Evolutionary conservation across 2,329 filamentous ascomycete species (phyloP).

Genomic region (Fusarium nisikadoi): DNA sequence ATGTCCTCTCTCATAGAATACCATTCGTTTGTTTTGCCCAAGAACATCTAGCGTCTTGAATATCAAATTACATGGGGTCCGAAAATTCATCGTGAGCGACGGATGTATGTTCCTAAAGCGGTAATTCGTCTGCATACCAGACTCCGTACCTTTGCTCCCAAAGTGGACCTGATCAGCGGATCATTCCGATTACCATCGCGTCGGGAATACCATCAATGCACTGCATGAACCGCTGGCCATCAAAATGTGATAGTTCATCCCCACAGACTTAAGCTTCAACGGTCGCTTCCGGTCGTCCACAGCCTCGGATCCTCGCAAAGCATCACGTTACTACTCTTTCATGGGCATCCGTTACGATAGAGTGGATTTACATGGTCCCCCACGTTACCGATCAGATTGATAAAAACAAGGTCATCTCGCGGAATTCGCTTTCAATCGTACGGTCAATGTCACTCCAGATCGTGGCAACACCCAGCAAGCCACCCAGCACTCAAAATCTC

Average conservation of each 20-base stretch:
- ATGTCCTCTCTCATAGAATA: not conserved
- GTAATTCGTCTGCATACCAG: not conserved
- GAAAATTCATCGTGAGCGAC: not conserved
- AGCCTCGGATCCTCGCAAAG: too few relatives aligned
- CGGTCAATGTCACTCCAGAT: not conserved
- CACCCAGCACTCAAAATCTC: not conserved
- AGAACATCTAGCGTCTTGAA: not conserved
- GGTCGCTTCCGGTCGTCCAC: not conserved
- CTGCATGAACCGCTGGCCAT: not conserved
- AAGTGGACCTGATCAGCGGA: not conserved
- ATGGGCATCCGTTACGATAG: fast-evolving
- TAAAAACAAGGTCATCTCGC: not conserved
- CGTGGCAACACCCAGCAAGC: not conserved
- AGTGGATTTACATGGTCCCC: not conserved
- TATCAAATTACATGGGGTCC: fast-evolving
- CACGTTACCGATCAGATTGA: not conserved
- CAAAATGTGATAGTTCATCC: fast-evolving
- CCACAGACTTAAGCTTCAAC: not conserved
- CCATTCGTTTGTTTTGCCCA: not conserved
- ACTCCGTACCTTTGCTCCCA: fast-evolving
- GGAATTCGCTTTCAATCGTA: not conserved
- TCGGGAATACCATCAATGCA: not conserved
- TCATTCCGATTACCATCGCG: not conserved
- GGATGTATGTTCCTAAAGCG: not conserved
- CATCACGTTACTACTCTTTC: fast-evolving